These are phyloP conservation scores for Basipetospora chlamydospora DNA, from an alignment of 2,329 filamentous ascomycete species.

Conservation along the genomic window DNA sequence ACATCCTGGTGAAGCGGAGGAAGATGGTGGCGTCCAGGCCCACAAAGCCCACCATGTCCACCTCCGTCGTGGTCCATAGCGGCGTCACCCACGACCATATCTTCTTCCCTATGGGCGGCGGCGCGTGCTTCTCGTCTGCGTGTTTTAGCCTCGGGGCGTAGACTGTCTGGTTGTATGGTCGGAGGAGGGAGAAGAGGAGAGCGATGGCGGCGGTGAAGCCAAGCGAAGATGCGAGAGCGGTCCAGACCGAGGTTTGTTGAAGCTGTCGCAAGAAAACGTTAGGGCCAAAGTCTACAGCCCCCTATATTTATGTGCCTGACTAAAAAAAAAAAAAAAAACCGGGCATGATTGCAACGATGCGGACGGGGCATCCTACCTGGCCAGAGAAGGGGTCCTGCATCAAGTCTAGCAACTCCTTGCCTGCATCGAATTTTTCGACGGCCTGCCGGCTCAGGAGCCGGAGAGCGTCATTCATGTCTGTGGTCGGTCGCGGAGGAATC, in stretches of 20 bases:
- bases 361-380: too few relatives aligned
- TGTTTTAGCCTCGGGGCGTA: constrained; percentile 92
- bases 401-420: constrained; percentile 30
- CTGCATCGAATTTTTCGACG: constrained; percentile 15
- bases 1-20: constrained; percentile 78
- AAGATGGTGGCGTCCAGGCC: constrained; percentile 89
- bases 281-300: too few relatives aligned
- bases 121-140: constrained; percentile 78
- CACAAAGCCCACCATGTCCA: constrained; percentile 62
- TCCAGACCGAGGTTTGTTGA: constrained; percentile 50
- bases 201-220: constrained; percentile 61
- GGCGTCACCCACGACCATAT: constrained; percentile 77
- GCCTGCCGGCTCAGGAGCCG: neutral
- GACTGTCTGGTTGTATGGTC: constrained; percentile 80
- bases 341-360: too few relatives aligned
- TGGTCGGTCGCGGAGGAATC: too few relatives aligned
- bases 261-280: constrained; percentile 18
- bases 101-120: constrained; percentile 74
- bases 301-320: too few relatives aligned
- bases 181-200: constrained; percentile 71
- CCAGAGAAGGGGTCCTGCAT: constrained; percentile 35
- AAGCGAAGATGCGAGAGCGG: constrained; percentile 67
- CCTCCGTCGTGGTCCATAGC: constrained; percentile 63
- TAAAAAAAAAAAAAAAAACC: too few relatives aligned
- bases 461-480: too few relatives aligned